Evolutionary conservation across 495 filamentous ascomycete genomes (phyloP).

Genomic region (Daldinia bambusicola): DNA sequence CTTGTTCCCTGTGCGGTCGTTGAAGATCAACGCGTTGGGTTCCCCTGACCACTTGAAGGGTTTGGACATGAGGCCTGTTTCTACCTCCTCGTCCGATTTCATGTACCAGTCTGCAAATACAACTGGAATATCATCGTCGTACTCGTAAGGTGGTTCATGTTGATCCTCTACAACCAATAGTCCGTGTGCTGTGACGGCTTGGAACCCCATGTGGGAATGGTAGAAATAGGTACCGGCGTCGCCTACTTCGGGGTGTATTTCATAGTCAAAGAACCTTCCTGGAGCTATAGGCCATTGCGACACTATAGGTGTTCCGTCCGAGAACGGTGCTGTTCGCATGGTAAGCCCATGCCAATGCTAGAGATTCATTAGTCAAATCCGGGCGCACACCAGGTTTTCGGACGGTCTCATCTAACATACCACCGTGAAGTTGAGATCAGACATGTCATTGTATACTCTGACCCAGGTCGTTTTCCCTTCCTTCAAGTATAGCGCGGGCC

Average conservation of each 20-base stretch:
- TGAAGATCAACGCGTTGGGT: slow-evolving; percentile 61
- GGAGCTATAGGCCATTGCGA: slow-evolving; percentile 70
- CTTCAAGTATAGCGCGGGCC: slow-evolving; percentile 59
- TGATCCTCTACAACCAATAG: slow-evolving; percentile 66
- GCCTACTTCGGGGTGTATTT: slow-evolving; percentile 59
- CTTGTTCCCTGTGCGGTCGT: slow-evolving; percentile 48
- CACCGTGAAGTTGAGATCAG: slow-evolving; percentile 64
- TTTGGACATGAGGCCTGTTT: slow-evolving; percentile 48
- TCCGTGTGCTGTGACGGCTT: slow-evolving; percentile 63
- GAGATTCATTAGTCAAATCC: slow-evolving; percentile 27
- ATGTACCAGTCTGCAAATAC: slow-evolving; percentile 63
- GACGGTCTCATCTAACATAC: slow-evolving; percentile 47
- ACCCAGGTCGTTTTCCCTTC: slow-evolving; percentile 65
- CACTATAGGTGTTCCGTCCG: slow-evolving; percentile 64
- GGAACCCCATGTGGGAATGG: slow-evolving; percentile 68
- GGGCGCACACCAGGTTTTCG: background rate
- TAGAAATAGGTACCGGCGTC: slow-evolving; percentile 69
- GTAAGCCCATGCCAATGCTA: slow-evolving; percentile 71
- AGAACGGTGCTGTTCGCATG: slow-evolving; percentile 65
- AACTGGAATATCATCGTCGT: slow-evolving; percentile 66
- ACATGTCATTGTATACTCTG: slow-evolving; percentile 68
- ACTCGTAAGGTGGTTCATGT: slow-evolving; percentile 56
- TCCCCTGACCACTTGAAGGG: slow-evolving; percentile 61
- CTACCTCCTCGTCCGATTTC: slow-evolving; percentile 56
- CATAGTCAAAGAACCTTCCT: slow-evolving; percentile 70